Evolutionary conservation across 257 asterid species (phyloP).

Genomic region (Ballota nigra): DNA sequence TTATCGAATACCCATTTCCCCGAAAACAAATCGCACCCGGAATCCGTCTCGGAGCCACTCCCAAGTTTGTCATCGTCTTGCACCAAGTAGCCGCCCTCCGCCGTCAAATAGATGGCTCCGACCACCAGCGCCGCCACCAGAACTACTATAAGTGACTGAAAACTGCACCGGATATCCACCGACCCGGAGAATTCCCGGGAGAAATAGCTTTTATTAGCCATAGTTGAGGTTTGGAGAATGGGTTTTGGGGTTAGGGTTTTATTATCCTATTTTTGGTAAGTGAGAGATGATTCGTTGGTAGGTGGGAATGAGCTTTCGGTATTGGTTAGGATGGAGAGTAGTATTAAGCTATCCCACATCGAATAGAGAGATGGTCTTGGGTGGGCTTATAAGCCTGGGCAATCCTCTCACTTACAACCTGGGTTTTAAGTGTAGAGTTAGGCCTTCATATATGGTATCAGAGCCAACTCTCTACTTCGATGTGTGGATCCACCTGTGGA

Average conservation of each 20-base stretch:
- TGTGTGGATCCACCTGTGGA: too few species aligned
- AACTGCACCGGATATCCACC: constrained; percentile 58
- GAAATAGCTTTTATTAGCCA: constrained; percentile 36
- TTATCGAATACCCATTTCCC: constrained; percentile 89
- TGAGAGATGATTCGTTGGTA: constrained; percentile 15
- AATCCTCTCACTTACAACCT: too few species aligned
- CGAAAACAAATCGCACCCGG: constrained; percentile 61
- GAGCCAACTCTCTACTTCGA: too few species aligned
- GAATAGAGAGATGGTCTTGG: too few species aligned
- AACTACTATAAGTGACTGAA: constrained; percentile 51
- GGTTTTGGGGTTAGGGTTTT: constrained; percentile 27
- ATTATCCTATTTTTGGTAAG: neutral
- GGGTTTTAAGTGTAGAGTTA: too few species aligned
- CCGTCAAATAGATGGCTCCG: constrained; percentile 60
- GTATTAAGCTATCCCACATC: too few species aligned
- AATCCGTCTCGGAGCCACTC: neutral
- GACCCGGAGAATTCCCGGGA: constrained; percentile 26
- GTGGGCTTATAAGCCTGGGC: too few species aligned
- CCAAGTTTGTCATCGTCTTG: constrained; percentile 17
- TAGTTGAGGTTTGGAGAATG: constrained; percentile 13
- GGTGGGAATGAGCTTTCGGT: constrained; percentile 46
- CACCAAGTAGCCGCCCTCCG: constrained; percentile 46
- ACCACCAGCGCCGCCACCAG: constrained; percentile 48
- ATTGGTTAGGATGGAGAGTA: constrained; percentile 33
- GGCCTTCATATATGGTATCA: too few species aligned